Evolutionary conservation across 2,329 filamentous ascomycete genomes (phyloP), one percentile per base, ranked within the genome.

Genomic region (Fusarium pseudograminearum): DNA sequence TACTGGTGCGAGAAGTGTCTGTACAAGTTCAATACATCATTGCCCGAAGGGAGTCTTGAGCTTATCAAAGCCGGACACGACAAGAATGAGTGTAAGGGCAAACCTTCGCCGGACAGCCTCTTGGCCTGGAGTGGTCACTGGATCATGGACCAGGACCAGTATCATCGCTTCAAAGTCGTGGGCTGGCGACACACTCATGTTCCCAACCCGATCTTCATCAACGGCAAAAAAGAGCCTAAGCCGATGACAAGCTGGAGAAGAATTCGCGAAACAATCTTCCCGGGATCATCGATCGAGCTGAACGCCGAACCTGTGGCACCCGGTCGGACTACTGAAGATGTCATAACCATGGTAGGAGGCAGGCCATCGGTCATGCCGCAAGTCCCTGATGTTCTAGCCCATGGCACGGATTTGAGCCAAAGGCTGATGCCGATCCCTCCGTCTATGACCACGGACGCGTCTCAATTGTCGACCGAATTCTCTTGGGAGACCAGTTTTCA

Each of bases 181-280:
- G 36, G 12, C 2, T 65, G 62, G 62, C 65, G 40, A 5, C 22
- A 65, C 7, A 65, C 62, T 18, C 5, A 5, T 16, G 53, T 51
- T 18, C n/a, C 24, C 6, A 9, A 22, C 9, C 11, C 18, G 3
- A 16, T 31, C 2, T 28, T 44, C 9, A 15, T 18, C 38, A 24
- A 24, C 1, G 44, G 38, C 1, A n/a, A 14, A 3, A 50, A 26
- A 20, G 59, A 64, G 38, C 6, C 26, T 2, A 8, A 52, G 2
- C 18, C 62, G 1, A 8, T 47, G 6, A 50, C 9, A 10, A 65
- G 62, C 46, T 65, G 62, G 62, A 47, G 62, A 28, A 54, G 22
- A n/a, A 65, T 65, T 14, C 61, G 34, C 4, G 45, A 60, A 10
- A 60, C 46, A 2, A 52, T 65, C n/a, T 65, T 65, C 2, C 61